Base-by-base conservation (phyloP, 2,329 filamentous ascomycete genomes). In the Knufia petricola region DNA sequence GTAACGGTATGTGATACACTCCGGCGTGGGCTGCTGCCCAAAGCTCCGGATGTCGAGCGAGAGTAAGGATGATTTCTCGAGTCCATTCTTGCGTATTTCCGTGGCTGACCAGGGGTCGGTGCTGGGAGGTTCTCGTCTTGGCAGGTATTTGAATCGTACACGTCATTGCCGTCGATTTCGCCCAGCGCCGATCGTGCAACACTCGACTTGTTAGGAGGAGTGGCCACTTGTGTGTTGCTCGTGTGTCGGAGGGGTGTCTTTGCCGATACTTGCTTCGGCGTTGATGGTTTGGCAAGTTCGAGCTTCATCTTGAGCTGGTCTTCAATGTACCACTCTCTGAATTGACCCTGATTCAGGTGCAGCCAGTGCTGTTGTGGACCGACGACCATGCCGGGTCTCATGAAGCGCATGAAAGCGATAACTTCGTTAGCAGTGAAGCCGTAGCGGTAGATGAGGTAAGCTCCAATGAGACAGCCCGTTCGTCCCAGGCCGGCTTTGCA, bases 321-420 rank as follows among this genome's bases (percentile, higher is more conserved):
- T 61, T 85, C 82, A 55, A 79, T 76, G 87, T 89, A 96, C 92
- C 92, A 98, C 68, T 96, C 88, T n/a, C 92, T 81, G 80, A 98
- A 98, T 30, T 85, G 83, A 30, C 85, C 85, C 68, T 98, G 92
- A 71, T 98, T 95, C 54, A 98, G 78, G 64, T 98, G 92, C 48
- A 98, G 78, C 92, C 92, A 98, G 69, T 98, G 92, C 69, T 98
- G 92, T 64, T 98, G 92, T 32, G 92, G 92, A 0, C 92, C 92
- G 46, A 98, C 92, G 4, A 98, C 92, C 92, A 98, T 98, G 46
- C 92, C 92, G 0, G 92, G 92, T 50, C 90, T 79, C 90, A 96
- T 96, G 70, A 98, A 98, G 52, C 90, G 83, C 90, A 98, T 96
- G 67, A 89, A 98, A 2, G 89, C 85, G 64, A 96, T 96, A 60